Base-by-base conservation (phyloP, 257 asterid species). In the Leonotis leonurus region DNA sequence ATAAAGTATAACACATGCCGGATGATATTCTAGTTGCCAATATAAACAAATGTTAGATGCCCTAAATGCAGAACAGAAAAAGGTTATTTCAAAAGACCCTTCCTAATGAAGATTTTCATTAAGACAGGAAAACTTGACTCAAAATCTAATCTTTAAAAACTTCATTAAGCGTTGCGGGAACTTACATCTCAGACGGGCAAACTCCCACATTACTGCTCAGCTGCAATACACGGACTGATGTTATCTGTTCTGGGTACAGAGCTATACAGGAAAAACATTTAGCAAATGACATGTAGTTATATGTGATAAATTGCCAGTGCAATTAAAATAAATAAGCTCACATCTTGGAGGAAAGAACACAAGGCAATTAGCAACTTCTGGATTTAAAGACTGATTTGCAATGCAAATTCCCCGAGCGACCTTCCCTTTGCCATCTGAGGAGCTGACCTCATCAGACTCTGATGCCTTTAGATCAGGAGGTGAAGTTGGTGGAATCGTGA, bases 111-210 rank as follows among this genome's bases (percentile, higher is more conserved):
- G 32, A 51, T 56, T 41, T 37, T 56, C 43, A 35, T 26, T 13
- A 46, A 46, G 50, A 21, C 46, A 1, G 5, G 22, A 43, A 40
- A 32, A 21, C 11, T 44, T 3, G 52, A 70, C 33, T 73, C 65
- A 50, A 14, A 16, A 13, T 26, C 39, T 20, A 41, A n/a, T n/a
- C n/a, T n/a, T 39, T 16, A 24, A 68, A 43, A 44, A 26, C 26
- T 46, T 57, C 59, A 57, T 46, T 11, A 21, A 64, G 40, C 14
- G 33, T 56, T 50, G 13, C 8, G 43, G 50, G 53, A 65, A 76
- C 98, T 79, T 77, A 86, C 99, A 79, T 80, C 73, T 86, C 91
- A 77, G 94, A 53, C 57, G 97, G 95, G 66, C 88, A 83, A 75
- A 73, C 87, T 39, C 83, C 91, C 49, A 81, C 79, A 44, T 81